Base-by-base conservation (phyloP, 768 basidiomycete genomes). In the Agaricus subrufescens region DNA sequence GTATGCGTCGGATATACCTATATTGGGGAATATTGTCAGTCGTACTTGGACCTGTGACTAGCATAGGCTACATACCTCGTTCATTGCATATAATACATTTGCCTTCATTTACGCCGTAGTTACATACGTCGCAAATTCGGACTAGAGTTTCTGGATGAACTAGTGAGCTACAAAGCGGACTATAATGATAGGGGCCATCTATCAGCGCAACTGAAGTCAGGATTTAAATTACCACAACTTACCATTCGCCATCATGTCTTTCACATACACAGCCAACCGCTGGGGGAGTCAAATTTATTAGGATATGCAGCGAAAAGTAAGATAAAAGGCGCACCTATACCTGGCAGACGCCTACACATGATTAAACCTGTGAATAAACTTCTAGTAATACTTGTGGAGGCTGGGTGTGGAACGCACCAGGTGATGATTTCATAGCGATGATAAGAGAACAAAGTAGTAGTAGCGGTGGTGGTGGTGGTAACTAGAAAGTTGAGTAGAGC, bases 171-270 rank as follows among this genome's bases (percentile, higher is more conserved):
- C 96, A 99, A 45, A 98, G 91, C 7, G 96, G 96, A 70, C 96
- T 99, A 46, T 31, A 27, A 51, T 50, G 31, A 46, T 23, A 31
- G 46, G 44, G 42, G 37, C 43, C 30, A 31, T 19, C 19, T 19
- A 19, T 59, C 14, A 61, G 47, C 27, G 53, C 47, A 38, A 43
- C 25, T 34, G 4, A 4, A 38, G 19, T n/a, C 25, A 19, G 40
- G 14, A 34, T 34, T 34, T 6, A 42, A 10, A 42, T 25, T 31
- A 4, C 15, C 27, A 8, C 11, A 42, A 67, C 87, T 58, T 64
- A 97, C 96, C 97, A 98, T 86, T 98, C 98, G 50, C 97, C 96
- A 69, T 99, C 97, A 66, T 95, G 97, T 71, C 98, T 98, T 74
- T 99, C 97, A 71, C 97, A 99, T 50, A 97, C 81, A 64, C 97